phyloP scores from a whole-genome alignment of 371 early-diverging fungal species.

The Apophysomyces variabilis region DNA sequence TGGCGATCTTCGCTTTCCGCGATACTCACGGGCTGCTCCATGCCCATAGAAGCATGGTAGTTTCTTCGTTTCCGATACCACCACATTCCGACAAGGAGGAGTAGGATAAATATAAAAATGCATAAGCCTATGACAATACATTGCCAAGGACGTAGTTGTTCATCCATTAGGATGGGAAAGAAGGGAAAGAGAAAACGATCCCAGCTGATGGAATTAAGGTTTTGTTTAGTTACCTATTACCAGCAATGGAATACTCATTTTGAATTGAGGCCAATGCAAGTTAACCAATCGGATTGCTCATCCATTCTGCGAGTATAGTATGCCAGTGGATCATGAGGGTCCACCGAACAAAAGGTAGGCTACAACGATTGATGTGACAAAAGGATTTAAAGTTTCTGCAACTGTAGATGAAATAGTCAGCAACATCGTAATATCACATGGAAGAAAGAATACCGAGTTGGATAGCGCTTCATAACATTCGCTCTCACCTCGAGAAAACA shows the following conservation, averaged over 20 bases:
- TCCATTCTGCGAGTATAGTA: not conserved
- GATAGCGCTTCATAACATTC: no score
- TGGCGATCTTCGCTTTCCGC: not conserved
- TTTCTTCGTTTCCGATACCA: not conserved
- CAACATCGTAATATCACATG: no score
- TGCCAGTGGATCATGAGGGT: not conserved
- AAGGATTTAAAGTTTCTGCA: no score
- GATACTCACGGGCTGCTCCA: not conserved
- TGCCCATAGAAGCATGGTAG: not conserved
- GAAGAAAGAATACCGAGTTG: no score
- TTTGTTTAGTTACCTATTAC: constrained; percentile 1
- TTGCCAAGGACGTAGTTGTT: not conserved
- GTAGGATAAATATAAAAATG: not conserved
- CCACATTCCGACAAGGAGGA: not conserved
- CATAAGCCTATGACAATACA: not conserved
- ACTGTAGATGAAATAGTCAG: no score
- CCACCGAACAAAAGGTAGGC: not conserved
- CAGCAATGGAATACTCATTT: constrained; percentile 1
- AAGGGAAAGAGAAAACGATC: not conserved
- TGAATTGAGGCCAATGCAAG: not conserved
- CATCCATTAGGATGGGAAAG: not conserved
- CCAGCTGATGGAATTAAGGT: not conserved
- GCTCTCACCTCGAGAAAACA: no score
- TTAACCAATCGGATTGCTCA: not conserved
- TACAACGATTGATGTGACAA: no score